Conservation (phyloP, 306 rosid genomes). For the Fragaria nilgerrensis region DNA sequence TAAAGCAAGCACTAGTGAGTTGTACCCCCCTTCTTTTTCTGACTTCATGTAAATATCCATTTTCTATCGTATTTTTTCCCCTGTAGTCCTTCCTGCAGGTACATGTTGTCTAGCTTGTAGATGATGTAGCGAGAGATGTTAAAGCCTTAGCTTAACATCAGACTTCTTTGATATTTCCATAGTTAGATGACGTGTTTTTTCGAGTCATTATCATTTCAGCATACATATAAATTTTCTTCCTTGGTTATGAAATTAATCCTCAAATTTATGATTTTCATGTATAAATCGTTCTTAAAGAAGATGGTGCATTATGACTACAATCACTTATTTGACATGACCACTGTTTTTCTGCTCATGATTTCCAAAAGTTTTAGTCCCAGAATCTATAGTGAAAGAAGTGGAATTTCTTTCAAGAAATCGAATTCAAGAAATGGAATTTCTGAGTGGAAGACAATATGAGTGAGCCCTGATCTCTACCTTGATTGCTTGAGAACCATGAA, state of each 20-base stretch:
- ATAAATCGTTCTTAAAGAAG: neutral
- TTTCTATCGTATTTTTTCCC: neutral
- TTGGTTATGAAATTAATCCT: neutral
- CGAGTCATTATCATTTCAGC: neutral
- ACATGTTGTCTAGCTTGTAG: conserved; percentile 17
- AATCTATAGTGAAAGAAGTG: neutral
- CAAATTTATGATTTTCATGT: neutral
- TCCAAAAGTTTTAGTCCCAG: too few relatives aligned
- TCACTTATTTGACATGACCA: too few relatives aligned
- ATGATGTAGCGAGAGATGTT: conserved; percentile 27
- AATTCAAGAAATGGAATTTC: neutral
- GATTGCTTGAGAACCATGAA: too few relatives aligned
- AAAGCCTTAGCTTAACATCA: conserved; percentile 28
- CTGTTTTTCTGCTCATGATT: too few relatives aligned
- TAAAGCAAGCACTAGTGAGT: conserved; percentile 6
- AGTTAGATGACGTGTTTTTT: neutral
- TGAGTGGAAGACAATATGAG: neutral
- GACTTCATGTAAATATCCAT: conserved; percentile 36
- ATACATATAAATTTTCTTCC: neutral
- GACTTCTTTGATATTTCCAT: conserved; percentile 1
- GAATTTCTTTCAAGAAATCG: too few relatives aligned
- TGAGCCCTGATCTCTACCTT: too few relatives aligned
- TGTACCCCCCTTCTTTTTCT: conserved; percentile 7
- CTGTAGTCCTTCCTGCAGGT: neutral
- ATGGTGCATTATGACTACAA: neutral